Conservation (phyloP, 163 green algal species). For the Trebouxia gelatinosa region DNA sequence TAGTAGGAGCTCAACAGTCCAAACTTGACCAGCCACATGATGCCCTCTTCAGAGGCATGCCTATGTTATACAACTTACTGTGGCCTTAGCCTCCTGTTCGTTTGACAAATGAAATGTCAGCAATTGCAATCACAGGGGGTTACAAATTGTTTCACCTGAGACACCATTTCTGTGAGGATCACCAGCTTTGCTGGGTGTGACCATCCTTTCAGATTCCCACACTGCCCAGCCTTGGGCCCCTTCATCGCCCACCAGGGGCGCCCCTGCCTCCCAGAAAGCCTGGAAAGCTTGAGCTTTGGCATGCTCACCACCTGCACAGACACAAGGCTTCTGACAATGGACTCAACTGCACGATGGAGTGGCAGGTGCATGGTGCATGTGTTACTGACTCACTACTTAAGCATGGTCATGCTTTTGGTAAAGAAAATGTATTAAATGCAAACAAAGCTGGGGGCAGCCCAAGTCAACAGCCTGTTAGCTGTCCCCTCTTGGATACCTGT, state of each 20-base stretch:
- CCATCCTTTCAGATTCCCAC: constrained; percentile 51
- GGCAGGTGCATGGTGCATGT: background rate
- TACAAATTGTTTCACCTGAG: no score
- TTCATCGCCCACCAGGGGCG: constrained; percentile 57
- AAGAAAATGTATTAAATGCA: background rate
- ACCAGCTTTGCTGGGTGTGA: no score
- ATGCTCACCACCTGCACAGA: constrained; percentile 30
- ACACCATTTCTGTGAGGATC: no score
- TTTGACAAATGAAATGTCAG: no score
- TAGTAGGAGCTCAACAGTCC: no score
- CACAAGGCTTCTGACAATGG: background rate
- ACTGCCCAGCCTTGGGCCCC: constrained; percentile 59
- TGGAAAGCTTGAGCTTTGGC: constrained; percentile 51
- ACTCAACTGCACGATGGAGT: background rate
- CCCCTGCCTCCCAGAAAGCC: constrained; percentile 58
- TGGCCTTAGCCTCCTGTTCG: no score
- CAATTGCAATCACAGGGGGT: no score
- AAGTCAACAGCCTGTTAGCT: background rate
- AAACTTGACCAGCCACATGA: no score
- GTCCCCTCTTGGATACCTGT: background rate
- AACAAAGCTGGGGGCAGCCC: no score
- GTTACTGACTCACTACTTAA: background rate
- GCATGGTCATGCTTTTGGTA: background rate
- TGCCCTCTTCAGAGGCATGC: no score
- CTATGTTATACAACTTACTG: no score